Evolutionary conservation across 2,329 filamentous ascomycete genomes (phyloP), one percentile per base, ranked within the genome.

Genomic region (Dendryphion nanum): DNA sequence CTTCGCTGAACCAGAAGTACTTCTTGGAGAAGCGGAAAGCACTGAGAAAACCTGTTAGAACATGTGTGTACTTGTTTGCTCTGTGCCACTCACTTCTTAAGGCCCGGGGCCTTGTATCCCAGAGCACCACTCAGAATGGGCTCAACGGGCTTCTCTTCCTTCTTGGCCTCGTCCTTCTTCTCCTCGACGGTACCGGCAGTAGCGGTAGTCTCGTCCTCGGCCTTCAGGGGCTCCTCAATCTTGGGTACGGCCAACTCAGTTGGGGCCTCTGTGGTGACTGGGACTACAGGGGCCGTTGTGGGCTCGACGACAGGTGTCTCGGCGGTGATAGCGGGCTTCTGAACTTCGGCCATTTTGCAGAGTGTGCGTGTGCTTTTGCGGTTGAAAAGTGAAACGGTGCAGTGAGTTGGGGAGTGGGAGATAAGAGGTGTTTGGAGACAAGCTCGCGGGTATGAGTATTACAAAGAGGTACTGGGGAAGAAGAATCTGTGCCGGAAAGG

Each of bases 21-120:
- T 89, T 89, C 81, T 96, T 96, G 68, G 83, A 82, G 74, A 89
- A 90, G 57, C 88, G 82, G 61, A 97, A 79, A 68, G 89, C 86
- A 81, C 88, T 94, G 55, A 21, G 7, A 5, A 2, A n/a, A 14
- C 10, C n/a, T 18, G 38, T 54, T 50, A 59, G 50, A 15, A 6
- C 15, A 26, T 33, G 13, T 20, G 10, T 13, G 19, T 31, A n/a
- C 29, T n/a, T 18, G 33, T 38, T n/a, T n/a, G n/a, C 18, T 4
- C 33, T n/a, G 19, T 33, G 18, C 13, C 8, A 63, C 87, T 76
- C 79, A 95, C 90, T 94, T 96, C 74, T 91, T 84, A 66, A 90
- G 78, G 64, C 87, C 87, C 44, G 86, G 84, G 41, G 81, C 85
- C 82, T 96, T 95, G 84, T 95, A 88, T 68, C 86, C 86, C 37